Percentiles rank a stretch among this genome's conserved stretches.
Conservation (phyloP, 768 basidiomycete species). For the Phylloporus rhodoxanthus region DNA sequence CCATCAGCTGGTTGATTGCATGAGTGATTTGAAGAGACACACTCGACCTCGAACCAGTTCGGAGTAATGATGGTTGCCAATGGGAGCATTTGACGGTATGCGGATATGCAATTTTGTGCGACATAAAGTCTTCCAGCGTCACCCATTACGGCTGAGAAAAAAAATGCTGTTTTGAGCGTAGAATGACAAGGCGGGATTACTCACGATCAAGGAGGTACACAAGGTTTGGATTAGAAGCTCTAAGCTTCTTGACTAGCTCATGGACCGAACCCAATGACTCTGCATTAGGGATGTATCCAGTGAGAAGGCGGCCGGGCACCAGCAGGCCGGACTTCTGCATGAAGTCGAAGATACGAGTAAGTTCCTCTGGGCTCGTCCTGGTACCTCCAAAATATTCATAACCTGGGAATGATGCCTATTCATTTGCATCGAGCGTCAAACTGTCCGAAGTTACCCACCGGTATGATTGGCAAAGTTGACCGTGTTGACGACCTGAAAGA, state of each 20-base stretch:
- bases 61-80: constrained; percentile 92
- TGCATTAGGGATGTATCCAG: constrained; percentile 87
- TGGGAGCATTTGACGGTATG: constrained; percentile 76
- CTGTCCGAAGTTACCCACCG: constrained; percentile 39
- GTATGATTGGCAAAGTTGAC: constrained; percentile 95
- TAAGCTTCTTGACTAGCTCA: constrained; percentile 56
- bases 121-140: constrained; percentile 90
- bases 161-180: not conserved
- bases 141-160: constrained; percentile 77
- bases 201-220: constrained; percentile 90
- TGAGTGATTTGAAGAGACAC: constrained; percentile 10
- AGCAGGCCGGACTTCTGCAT: constrained; percentile 78
- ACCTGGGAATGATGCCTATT: constrained; percentile 39
- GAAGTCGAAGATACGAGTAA: constrained; percentile 65
- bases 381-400: constrained; percentile 80
- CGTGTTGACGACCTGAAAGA: constrained; percentile 69
- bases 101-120: constrained; percentile 75
- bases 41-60: constrained; percentile 99
- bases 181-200: constrained; percentile 25
- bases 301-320: constrained; percentile 66
- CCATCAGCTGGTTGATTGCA: constrained; percentile 1
- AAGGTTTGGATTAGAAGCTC: constrained; percentile 49
- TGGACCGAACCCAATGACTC: constrained; percentile 67
- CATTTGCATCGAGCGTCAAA: not conserved
- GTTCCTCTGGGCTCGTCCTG: constrained; percentile 69